Percentiles rank a stretch among this genome's conserved stretches.
phyloP scores from a whole-genome alignment of 352 stramenopile species.

The Discostella stelligera region DNA sequence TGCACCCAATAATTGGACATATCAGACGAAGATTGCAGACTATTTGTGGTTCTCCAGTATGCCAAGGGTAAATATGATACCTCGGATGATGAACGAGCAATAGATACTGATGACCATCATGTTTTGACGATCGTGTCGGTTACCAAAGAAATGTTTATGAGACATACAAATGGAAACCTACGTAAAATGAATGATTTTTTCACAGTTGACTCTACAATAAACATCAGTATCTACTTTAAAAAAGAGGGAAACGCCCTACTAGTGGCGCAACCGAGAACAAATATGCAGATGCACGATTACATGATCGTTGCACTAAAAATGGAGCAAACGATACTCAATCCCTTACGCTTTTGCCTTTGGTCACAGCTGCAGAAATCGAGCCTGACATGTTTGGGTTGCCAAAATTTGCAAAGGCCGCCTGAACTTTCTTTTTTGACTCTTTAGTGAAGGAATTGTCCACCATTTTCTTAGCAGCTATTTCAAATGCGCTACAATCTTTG shows the following conservation, averaged over 20 bases:
- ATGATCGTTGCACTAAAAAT: too few relatives aligned
- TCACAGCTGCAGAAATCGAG: slow-evolving; percentile 2
- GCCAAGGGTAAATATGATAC: slow-evolving; percentile 79
- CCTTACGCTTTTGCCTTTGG: slow-evolving; percentile 7
- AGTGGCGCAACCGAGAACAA: too few relatives aligned
- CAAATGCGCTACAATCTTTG: not conserved
- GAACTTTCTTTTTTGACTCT: not conserved
- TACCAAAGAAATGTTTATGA: too few relatives aligned
- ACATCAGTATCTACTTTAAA: too few relatives aligned
- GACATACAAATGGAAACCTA: too few relatives aligned
- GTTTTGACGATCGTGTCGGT: too few relatives aligned
- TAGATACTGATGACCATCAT: not conserved
- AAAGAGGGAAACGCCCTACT: too few relatives aligned
- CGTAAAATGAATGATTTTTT: too few relatives aligned
- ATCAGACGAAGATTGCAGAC: slow-evolving; percentile 78
- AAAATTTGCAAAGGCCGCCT: not conserved
- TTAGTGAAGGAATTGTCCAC: slow-evolving; percentile 4
- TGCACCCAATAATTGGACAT: slow-evolving; percentile 62
- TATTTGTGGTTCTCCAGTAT: slow-evolving; percentile 79
- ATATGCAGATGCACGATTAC: too few relatives aligned
- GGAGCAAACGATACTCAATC: too few relatives aligned
- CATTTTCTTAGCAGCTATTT: not conserved
- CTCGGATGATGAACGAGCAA: slow-evolving; percentile 58
- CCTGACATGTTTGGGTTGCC: not conserved
- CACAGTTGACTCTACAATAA: too few relatives aligned